Percentiles rank a stretch among this genome's conserved stretches.
Conservation (phyloP, 1,284 basidiomycete genomes). For the Fomes fomentarius region DNA sequence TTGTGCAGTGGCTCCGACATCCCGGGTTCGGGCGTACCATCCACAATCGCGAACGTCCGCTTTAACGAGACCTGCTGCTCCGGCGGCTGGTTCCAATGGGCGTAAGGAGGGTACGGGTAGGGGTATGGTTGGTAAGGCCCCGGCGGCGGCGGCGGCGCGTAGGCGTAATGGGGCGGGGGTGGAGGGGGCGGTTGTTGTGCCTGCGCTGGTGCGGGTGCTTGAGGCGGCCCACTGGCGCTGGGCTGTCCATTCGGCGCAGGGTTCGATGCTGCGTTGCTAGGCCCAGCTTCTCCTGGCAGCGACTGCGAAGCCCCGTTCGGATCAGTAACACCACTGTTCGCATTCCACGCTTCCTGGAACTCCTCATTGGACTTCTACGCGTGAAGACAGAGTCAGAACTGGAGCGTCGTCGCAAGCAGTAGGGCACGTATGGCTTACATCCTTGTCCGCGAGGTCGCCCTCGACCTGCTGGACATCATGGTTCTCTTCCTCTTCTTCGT, state of each 20-base stretch:
- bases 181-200: slow-evolving; percentile 19
- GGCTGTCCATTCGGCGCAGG: slow-evolving; percentile 17
- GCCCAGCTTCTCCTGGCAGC: slow-evolving; percentile 24
- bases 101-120: slow-evolving; percentile 28
- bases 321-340: slow-evolving; percentile 45
- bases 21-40: slow-evolving; percentile 27
- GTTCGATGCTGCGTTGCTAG: slow-evolving; percentile 26
- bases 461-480: slow-evolving; percentile 32
- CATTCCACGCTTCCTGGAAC: slow-evolving; percentile 59
- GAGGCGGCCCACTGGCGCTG: slow-evolving; percentile 6
- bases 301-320: slow-evolving; percentile 19
- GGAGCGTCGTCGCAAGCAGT: not conserved
- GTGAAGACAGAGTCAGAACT: slow-evolving; percentile 4
- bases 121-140: slow-evolving; percentile 34
- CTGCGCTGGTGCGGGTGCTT: not conserved
- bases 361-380: slow-evolving; percentile 46
- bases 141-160: slow-evolving; percentile 18
- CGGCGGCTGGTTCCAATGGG: slow-evolving; percentile 30
- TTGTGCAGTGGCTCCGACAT: slow-evolving; percentile 38
- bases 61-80: slow-evolving; percentile 26
- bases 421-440: slow-evolving; percentile 23
- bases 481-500: slow-evolving; percentile 31
- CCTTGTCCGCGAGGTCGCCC: slow-evolving; percentile 29
- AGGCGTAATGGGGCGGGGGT: slow-evolving; percentile 28
- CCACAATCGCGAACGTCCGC: slow-evolving; percentile 34